Evolutionary conservation across 371 early-diverging fungal genomes (phyloP), one percentile per base, ranked within the genome.

Genomic region (Capniomyces stellatus): DNA sequence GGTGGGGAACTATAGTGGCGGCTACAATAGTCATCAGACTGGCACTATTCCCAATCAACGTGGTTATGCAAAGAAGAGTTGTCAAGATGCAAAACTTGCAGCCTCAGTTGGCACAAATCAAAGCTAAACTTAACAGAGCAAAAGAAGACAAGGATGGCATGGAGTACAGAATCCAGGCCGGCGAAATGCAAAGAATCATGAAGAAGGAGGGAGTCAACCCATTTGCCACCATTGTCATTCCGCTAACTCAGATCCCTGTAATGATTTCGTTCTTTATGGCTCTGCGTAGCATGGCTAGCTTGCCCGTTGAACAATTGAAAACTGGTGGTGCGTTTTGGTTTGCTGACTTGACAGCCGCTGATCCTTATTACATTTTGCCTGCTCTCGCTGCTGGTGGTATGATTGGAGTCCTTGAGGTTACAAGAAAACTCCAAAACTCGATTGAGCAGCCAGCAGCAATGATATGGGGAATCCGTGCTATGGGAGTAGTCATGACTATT

Each of bases 211-310:
- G 75, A 2, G 71, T 81, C 43, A 76, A 75, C 56, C 79, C 84
- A 0, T 60, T 78, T 62, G 75, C 75, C 56, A 75, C 75, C 0
- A 55, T 87, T 57, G 69, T 76, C 54, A 61, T 79, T 43, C 76
- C 81, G 3, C 47, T 88, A 29, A 55, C 81, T 10, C 87, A 89
- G 60, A 74, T 80, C 35, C 92, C 92, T n/a, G 74, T 92, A 31
- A 83, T 90, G 76, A 71, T 96, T 55, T 75, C 79, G 3, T 84
- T 92, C 72, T 96, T 92, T 60, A 69, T 89, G 61, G 92, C 85
- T 1, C 61, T 93, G 47, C 70, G 81, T 56, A 75, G 69, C 28
- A 85, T 96, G 87, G 78, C 87, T 18, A 74, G 75, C 18, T 58
- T 87, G 29, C 86, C 89, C 6, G 83, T 92, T 0, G 88, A 92